phyloP scores from a whole-genome alignment of 345 rosid genomes.

The Eucalyptus dawsonii region DNA sequence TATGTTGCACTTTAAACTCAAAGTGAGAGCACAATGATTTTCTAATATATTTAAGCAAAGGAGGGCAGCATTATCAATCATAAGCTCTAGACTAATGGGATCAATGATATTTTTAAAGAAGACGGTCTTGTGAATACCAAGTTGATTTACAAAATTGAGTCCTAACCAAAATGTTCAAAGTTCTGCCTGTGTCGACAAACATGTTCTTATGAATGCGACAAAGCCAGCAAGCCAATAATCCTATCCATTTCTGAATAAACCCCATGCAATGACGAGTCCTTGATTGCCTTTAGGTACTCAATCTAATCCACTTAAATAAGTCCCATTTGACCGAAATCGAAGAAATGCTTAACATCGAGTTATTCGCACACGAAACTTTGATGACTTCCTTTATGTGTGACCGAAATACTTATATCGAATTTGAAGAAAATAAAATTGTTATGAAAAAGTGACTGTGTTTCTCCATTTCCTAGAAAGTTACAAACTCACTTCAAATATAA shows the following conservation, averaged over 20 bases:
- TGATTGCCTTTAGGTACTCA: neutral
- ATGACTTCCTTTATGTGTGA: neutral
- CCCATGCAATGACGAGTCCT: neutral
- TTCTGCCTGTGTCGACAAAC: rapidly evolving
- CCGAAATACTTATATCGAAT: rapidly evolving
- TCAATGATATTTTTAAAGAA: neutral
- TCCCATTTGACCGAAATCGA: neutral
- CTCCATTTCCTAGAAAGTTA: neutral
- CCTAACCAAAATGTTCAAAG: neutral
- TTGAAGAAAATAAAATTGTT: rapidly evolving
- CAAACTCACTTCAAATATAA: rapidly evolving
- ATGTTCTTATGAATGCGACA: neutral
- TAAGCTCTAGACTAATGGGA: neutral
- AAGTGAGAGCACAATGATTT: rapidly evolving
- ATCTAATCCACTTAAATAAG: neutral
- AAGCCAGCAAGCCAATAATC: neutral
- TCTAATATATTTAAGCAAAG: too few species aligned
- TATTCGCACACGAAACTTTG: rapidly evolving
- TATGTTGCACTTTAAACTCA: neutral
- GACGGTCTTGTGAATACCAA: neutral
- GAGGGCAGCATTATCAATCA: too few species aligned
- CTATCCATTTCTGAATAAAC: neutral
- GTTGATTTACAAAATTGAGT: neutral
- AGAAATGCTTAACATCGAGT: neutral
- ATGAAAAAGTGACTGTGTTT: rapidly evolving